A percentile compares a stretch with the other conserved stretches of the same genome.
phyloP scores from a whole-genome alignment of 1,139 yeast species.

The Ogataea hybrid region DNA sequence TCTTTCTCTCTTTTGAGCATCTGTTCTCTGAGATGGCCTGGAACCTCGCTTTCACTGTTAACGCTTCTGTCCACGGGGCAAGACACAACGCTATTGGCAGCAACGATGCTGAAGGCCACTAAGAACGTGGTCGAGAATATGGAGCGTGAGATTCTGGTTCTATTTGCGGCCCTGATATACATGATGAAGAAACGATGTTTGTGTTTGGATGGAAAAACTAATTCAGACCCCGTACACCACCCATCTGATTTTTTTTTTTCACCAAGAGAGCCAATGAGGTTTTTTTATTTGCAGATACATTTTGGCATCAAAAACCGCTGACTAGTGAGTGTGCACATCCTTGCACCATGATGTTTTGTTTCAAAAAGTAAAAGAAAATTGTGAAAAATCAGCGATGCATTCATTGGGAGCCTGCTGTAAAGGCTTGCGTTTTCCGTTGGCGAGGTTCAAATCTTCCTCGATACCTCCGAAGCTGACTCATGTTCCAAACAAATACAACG shows the following conservation, averaged over 20 bases:
- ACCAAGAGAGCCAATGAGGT: slow-evolving; percentile 3
- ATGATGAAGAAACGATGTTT: slow-evolving; percentile 21
- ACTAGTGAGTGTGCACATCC: not conserved
- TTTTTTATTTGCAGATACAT: slow-evolving; percentile 1
- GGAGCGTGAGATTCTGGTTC: slow-evolving; percentile 59
- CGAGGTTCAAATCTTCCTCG: slow-evolving; percentile 13
- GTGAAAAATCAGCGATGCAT: slow-evolving; percentile 2
- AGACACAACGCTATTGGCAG: slow-evolving; percentile 68
- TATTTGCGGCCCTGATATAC: slow-evolving; percentile 53
- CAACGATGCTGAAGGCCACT: slow-evolving; percentile 66
- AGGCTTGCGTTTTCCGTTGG: not conserved
- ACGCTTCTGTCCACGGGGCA: slow-evolving; percentile 60
- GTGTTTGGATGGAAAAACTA: slow-evolving; percentile 2
- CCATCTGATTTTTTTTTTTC: not conserved
- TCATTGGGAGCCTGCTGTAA: not conserved
- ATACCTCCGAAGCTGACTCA: slow-evolving; percentile 28
- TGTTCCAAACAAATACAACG: slow-evolving; percentile 35
- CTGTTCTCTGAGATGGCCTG: slow-evolving; percentile 23
- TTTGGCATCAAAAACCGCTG: not conserved
- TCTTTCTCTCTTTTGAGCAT: slow-evolving; percentile 4
- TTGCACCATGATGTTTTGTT: not conserved
- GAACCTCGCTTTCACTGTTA: slow-evolving; percentile 30
- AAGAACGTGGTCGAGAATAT: slow-evolving; percentile 74
- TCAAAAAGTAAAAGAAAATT: not conserved
- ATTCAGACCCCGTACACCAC: slow-evolving; percentile 5